These are phyloP conservation scores for Pythium rishiriense DNA, from an alignment of 352 stramenopile species.

Conservation along the genomic window DNA sequence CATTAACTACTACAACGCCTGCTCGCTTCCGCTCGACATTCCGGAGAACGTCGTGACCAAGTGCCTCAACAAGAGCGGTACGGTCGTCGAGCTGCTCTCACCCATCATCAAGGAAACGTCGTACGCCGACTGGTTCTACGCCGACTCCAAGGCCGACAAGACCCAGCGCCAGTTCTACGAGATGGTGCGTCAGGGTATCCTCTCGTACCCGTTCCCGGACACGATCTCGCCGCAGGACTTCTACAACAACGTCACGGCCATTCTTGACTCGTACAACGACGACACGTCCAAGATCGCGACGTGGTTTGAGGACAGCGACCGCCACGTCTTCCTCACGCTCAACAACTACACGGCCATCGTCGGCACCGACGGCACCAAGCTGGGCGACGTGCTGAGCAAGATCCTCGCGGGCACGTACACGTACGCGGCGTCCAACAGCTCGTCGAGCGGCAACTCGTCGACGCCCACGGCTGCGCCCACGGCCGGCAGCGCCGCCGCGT, in stretches of 20 bases:
- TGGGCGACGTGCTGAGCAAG: constrained; percentile 12
- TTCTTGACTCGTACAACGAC: constrained; percentile 46
- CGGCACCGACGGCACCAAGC: constrained; percentile 16
- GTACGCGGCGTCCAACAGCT: constrained; percentile 1
- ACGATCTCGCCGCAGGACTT: constrained; percentile 58
- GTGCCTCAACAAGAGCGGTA: constrained; percentile 47
- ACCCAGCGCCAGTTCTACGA: constrained; percentile 73
- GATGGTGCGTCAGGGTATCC: constrained; percentile 49
- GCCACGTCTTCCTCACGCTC: constrained; percentile 43
- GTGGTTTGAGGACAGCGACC: constrained; percentile 50
- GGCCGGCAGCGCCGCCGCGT: constrained; percentile 2
- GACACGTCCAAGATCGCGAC: constrained; percentile 40
- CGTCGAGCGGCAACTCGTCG: neutral
- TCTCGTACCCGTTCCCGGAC: constrained; percentile 52
- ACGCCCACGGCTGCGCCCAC: neutral
- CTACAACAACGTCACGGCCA: constrained; percentile 40
- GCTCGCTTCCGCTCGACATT: constrained; percentile 48
- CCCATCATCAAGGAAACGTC: constrained; percentile 52
- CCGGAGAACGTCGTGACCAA: constrained; percentile 37
- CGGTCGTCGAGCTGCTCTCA: constrained; percentile 49
- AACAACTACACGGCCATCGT: constrained; percentile 22
- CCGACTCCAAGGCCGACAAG: constrained; percentile 61
- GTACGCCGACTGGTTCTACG: constrained; percentile 58
- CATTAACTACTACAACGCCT: constrained; percentile 63
- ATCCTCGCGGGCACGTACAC: constrained; percentile 15